Evolutionary conservation across 2,329 filamentous ascomycete species (phyloP), one percentile per base, ranked within the genome.

Genomic region (Fusarium cyanostomum): DNA sequence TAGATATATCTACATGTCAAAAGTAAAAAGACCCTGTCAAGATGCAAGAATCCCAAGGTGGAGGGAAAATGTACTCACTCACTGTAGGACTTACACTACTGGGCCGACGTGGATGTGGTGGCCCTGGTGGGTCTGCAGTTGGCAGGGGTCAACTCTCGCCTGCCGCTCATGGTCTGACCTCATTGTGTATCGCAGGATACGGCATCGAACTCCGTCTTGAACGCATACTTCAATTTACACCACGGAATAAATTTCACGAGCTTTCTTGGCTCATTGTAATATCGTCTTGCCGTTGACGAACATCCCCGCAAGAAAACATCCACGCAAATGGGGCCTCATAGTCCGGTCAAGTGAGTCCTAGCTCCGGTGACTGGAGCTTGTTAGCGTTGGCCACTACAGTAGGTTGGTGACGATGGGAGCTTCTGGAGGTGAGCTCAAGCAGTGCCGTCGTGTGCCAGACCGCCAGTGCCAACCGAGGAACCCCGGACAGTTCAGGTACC

Each of bases 321-420:
- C 62, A 58, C 54, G 9, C 27, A 15, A 45, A 66, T 39, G 61
- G 62, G 52, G 56, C 52, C 58, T 57, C 52, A 56, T 46, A 45
- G 50, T 53, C 48, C 52, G 58, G 26, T 30, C 45, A 37, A 39
- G 46, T 43, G 61, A 37, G 51, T 44, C 55, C 26, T 51, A 62
- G 52, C 58, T 67, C 59, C 39, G 35, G 52, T 15, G 16, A 46
- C 55, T 59, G 43, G 48, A 53, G 42, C 27, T 34, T 64, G 35
- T 48, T 67, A 67, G 64, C 56, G 63, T 64, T 54, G 53, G 57
- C 60, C 66, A 49, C 61, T 67, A n/a, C n/a, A n/a, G n/a, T n/a
- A n/a, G n/a, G n/a, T 59, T 49, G 56, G 58, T 43, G 51, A 66
- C 54, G 60, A 27, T 10, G 28, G 39, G 38, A 62, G 46, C 44